Percentiles rank a stretch among this genome's conserved stretches.
phyloP scores from a whole-genome alignment of 306 rosid genomes.

The Sophora flavescens region DNA sequence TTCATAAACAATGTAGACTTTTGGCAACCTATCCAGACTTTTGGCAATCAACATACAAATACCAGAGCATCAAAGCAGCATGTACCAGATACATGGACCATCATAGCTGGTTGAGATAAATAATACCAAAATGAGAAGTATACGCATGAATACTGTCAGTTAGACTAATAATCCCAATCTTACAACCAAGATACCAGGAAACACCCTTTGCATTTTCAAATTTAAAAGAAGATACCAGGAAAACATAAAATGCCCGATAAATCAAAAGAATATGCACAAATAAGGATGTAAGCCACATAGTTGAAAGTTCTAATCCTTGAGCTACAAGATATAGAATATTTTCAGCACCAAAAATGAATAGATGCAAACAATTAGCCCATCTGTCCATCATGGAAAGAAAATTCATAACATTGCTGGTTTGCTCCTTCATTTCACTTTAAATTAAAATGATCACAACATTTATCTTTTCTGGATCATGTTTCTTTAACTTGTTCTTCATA shows the following conservation, averaged over 20 bases:
- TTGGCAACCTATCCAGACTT: neutral
- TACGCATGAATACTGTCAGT: neutral
- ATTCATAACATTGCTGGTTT: neutral
- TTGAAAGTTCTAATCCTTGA: neutral
- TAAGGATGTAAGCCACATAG: neutral
- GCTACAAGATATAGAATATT: neutral
- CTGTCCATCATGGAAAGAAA: neutral
- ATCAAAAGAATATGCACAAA: neutral
- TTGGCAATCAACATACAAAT: neutral
- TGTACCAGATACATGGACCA: conserved; percentile 4
- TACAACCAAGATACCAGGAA: neutral
- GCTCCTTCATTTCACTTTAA: neutral
- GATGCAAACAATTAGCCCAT: neutral
- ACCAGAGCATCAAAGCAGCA: neutral
- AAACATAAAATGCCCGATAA: neutral
- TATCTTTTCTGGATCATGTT: neutral
- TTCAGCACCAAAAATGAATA: neutral
- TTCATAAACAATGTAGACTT: no score
- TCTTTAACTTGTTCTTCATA: neutral
- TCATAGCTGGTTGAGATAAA: conserved; percentile 2
- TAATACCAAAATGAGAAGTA: conserved; percentile 11
- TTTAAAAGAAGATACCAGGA: conserved; percentile 6
- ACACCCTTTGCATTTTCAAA: neutral
- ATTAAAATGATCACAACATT: neutral
- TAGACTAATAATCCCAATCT: neutral